phyloP scores from a whole-genome alignment of 1,284 basidiomycete species.

The Ustilago vetiveriae region DNA sequence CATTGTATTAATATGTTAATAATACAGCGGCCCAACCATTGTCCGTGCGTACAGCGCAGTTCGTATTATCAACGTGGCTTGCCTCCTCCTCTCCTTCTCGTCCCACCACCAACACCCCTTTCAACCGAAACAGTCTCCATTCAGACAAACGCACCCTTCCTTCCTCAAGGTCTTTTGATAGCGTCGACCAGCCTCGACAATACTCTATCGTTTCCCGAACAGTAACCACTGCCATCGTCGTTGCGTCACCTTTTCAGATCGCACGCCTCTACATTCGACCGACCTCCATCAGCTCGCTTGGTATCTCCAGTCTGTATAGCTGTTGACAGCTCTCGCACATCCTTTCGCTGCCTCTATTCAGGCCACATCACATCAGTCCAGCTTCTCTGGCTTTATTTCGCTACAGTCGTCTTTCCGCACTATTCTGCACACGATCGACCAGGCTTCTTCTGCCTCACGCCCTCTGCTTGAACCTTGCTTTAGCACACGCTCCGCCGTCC shows the following conservation, averaged over 20 bases:
- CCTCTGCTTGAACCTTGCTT: too few species aligned
- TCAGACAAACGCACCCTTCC: neutral
- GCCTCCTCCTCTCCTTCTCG: neutral
- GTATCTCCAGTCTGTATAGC: too few species aligned
- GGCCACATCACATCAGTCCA: too few species aligned
- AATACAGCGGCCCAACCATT: too few species aligned
- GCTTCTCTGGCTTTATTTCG: slow-evolving; percentile 8
- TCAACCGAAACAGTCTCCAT: neutral
- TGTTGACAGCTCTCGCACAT: neutral
- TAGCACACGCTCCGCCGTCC: too few species aligned
- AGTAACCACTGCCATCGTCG: too few species aligned
- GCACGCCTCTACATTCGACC: too few species aligned
- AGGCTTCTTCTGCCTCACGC: neutral
- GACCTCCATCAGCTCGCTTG: too few species aligned
- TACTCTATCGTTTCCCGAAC: too few species aligned
- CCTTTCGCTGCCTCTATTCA: slow-evolving; percentile 26
- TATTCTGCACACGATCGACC: slow-evolving; percentile 23
- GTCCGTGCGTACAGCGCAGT: too few species aligned
- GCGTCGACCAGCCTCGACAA: slow-evolving; percentile 39
- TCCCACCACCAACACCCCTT: slow-evolving; percentile 1
- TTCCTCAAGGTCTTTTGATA: neutral
- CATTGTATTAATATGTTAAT: too few species aligned
- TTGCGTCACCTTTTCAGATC: too few species aligned
- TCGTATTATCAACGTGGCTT: neutral
- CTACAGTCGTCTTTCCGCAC: slow-evolving; percentile 18